A percentile compares a stretch with the other conserved stretches of the same genome.
Evolutionary conservation across 495 filamentous ascomycete species (phyloP).

Genomic region (Apiosordaria backusii): DNA sequence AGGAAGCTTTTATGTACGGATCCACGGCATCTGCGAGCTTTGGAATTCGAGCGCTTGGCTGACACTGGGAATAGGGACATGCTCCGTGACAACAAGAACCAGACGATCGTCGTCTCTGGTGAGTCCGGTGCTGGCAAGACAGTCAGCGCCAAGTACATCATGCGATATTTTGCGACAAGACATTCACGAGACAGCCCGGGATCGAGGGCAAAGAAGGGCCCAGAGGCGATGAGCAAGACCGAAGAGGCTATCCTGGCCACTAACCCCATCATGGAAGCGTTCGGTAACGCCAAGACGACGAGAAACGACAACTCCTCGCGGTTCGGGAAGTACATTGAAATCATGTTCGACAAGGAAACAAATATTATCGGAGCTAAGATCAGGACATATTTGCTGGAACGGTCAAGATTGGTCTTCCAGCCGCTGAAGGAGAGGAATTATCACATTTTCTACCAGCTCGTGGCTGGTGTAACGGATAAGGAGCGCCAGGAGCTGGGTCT

Average conservation of each 20-base stretch:
- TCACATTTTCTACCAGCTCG: conserved; percentile 97
- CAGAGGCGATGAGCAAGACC: conserved; percentile 93
- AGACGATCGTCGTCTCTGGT: conserved; percentile 97
- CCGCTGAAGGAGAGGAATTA: conserved; percentile 97
- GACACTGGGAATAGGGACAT: conserved; percentile 68
- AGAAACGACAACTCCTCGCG: conserved; percentile 98
- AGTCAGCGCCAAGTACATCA: conserved; percentile 99
- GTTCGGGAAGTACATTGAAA: conserved; percentile 99
- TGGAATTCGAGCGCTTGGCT: neutral
- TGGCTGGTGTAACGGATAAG: conserved; percentile 85
- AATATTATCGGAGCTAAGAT: conserved; percentile 99
- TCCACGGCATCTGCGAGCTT: conserved; percentile 37
- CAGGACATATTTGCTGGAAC: conserved; percentile 89
- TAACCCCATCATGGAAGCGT: conserved; percentile 99
- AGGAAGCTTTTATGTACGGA: conserved; percentile 83
- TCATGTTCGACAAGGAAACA: conserved; percentile 93
- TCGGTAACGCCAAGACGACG: conserved; percentile 98
- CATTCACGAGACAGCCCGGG: conserved; percentile 88
- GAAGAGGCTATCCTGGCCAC: conserved; percentile 98
- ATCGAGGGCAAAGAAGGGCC: conserved; percentile 69
- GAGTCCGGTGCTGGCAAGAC: conserved; percentile 99
- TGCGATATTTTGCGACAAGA: conserved; percentile 98
- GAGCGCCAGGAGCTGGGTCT: conserved; percentile 76
- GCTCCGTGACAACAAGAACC: conserved; percentile 91
- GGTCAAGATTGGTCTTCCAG: conserved; percentile 96